Evolutionary conservation across 1,284 basidiomycete genomes (phyloP).

Genomic region (Cryptococcus depauperatus): DNA sequence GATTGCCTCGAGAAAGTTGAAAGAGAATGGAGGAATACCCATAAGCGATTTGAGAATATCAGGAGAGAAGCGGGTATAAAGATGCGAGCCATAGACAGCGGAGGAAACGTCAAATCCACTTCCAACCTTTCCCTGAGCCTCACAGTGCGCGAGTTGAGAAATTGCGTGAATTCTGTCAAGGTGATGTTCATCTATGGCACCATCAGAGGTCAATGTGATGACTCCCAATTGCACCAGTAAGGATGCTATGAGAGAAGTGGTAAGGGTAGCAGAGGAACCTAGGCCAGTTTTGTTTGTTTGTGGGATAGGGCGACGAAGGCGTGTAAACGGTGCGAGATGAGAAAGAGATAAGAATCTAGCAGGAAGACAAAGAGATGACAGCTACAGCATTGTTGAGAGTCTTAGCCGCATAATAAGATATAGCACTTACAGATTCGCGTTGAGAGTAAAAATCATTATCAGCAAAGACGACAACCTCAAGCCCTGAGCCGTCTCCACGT

Average conservation of each 20-base stretch:
- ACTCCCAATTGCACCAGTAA: conserved; percentile 66
- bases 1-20: conserved; percentile 4
- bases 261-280: conserved; percentile 92
- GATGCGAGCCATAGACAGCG: conserved; percentile 88
- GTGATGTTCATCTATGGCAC: neutral
- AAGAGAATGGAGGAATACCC: conserved; percentile 34
- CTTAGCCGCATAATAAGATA: neutral
- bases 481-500: conserved; percentile 19
- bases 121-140: conserved; percentile 96
- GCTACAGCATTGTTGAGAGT: conserved; percentile 45
- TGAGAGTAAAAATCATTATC: conserved; percentile 99
- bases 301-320: conserved; percentile 60
- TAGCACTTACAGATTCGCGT: conserved; percentile 57
- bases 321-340: conserved; percentile 63
- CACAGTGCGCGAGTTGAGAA: conserved; percentile 91
- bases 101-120: conserved; percentile 95
- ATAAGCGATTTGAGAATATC: conserved; percentile 60
- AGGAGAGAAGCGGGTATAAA: conserved; percentile 85
- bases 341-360: conserved; percentile 50
- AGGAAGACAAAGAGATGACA: conserved; percentile 55
- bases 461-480: conserved; percentile 75
- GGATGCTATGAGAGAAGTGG: conserved; percentile 84
- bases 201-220: conserved; percentile 28
- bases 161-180: conserved; percentile 70
- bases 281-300: conserved; percentile 96